phyloP scores from a whole-genome alignment of 352 stramenopile genomes.

The Salisapilia sapeloensis region DNA sequence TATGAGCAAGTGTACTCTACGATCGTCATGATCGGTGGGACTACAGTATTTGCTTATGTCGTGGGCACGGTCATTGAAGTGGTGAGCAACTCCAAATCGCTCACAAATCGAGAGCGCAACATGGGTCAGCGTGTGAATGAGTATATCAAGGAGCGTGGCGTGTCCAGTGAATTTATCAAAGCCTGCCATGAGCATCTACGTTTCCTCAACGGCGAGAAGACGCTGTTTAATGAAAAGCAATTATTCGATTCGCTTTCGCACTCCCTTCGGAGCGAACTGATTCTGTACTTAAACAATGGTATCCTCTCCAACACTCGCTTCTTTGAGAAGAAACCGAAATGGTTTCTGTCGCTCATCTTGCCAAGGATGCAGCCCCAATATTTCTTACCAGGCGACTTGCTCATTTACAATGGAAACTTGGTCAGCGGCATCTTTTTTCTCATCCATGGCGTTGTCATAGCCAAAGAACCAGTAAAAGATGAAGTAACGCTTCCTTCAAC shows the following conservation, averaged over 20 bases:
- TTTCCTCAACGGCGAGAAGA: conserved; percentile 52
- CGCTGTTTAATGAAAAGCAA: conserved; percentile 36
- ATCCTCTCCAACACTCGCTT: conserved; percentile 50
- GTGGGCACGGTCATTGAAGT: conserved; percentile 70
- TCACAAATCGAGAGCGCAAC: conserved; percentile 57
- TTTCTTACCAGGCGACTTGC: conserved; percentile 41
- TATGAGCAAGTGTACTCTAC: conserved; percentile 63
- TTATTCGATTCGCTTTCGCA: conserved; percentile 55
- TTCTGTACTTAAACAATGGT: conserved; percentile 37
- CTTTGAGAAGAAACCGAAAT: conserved; percentile 76
- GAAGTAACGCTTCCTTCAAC: too few species aligned
- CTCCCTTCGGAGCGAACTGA: conserved; percentile 40
- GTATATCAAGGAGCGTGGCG: conserved; percentile 63
- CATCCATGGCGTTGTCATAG: conserved; percentile 40
- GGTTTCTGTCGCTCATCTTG: conserved; percentile 57
- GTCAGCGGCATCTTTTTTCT: conserved; percentile 68
- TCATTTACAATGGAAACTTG: conserved; percentile 53
- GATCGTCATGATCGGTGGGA: conserved; percentile 69
- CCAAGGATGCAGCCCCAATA: conserved; percentile 49
- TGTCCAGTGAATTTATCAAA: conserved; percentile 45
- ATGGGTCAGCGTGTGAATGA: conserved; percentile 52
- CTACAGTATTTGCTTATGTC: conserved; percentile 65
- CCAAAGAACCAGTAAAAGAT: conserved; percentile 20
- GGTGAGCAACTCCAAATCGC: conserved; percentile 58
- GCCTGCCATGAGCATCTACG: conserved; percentile 61